Evolutionary conservation across 805 yeast species (phyloP).

Genomic region (Yarrowia phangngaensis): DNA sequence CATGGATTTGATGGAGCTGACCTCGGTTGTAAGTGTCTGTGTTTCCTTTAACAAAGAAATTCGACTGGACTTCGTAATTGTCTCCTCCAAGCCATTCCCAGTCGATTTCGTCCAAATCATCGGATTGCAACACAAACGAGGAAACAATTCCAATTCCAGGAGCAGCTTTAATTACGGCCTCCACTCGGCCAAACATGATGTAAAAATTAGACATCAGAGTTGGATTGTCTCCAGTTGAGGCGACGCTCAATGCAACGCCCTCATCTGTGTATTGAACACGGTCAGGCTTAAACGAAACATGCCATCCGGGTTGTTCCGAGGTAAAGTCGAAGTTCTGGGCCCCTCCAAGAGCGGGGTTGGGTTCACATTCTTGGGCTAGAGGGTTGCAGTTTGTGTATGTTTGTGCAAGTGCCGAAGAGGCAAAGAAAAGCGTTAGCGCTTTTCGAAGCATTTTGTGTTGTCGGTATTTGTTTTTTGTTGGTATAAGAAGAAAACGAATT

Average conservation of each 20-base stretch:
- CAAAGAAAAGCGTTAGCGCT: too few relatives aligned
- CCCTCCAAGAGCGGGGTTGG: slow-evolving; percentile 61
- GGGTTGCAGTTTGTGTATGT: slow-evolving; percentile 47
- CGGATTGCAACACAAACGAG: slow-evolving; percentile 73
- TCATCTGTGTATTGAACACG: slow-evolving; percentile 45
- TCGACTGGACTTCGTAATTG: slow-evolving; percentile 63
- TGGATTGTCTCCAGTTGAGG: slow-evolving; percentile 70
- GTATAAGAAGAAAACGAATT: too few relatives aligned
- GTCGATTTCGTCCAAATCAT: slow-evolving; percentile 87
- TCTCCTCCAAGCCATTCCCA: slow-evolving; percentile 86
- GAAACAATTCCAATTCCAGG: slow-evolving; percentile 77
- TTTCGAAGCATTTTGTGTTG: too few relatives aligned
- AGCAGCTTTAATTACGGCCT: slow-evolving; percentile 67
- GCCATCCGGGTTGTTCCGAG: slow-evolving; percentile 45
- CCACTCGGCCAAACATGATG: slow-evolving; percentile 85
- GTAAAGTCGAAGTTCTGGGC: slow-evolving; percentile 53
- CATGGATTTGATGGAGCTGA: slow-evolving; percentile 49
- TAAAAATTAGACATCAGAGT: slow-evolving; percentile 71
- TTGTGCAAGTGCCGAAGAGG: slow-evolving; percentile 32
- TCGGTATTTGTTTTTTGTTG: too few relatives aligned
- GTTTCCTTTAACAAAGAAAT: slow-evolving; percentile 74
- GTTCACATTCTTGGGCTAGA: slow-evolving; percentile 42
- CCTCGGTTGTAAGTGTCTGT: slow-evolving; percentile 79
- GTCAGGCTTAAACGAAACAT: slow-evolving; percentile 39
- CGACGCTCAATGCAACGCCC: slow-evolving; percentile 62